A percentile compares a stretch with the other conserved stretches of the same genome.
phyloP scores from a whole-genome alignment of 1,284 basidiomycete genomes.

The Wolfiporia cocos region DNA sequence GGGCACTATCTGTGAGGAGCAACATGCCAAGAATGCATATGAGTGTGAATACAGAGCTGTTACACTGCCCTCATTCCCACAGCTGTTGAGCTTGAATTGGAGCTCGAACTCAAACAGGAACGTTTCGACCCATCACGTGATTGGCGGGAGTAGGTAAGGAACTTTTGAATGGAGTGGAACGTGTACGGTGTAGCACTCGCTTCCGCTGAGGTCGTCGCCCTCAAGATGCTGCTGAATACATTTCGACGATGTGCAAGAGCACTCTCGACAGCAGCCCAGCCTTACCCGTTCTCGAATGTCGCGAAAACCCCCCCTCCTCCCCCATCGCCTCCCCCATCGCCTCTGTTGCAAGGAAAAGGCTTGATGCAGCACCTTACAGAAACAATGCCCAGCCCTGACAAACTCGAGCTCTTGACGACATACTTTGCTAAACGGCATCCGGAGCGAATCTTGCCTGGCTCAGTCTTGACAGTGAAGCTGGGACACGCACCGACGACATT shows the following conservation, averaged over 20 bases:
- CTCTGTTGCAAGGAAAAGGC: constrained; percentile 65
- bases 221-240: constrained; percentile 19
- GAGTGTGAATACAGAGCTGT: too few relatives aligned
- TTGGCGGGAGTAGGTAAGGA: too few relatives aligned
- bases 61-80: too few relatives aligned
- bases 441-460: constrained; percentile 69
- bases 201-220: too few relatives aligned
- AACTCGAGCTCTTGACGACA: constrained; percentile 57
- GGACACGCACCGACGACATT: constrained; percentile 73
- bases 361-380: constrained; percentile 73
- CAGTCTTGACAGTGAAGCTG: constrained; percentile 71
- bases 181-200: too few relatives aligned
- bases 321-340: constrained; percentile 33
- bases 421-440: constrained; percentile 69
- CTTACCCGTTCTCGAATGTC: constrained; percentile 74
- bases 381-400: constrained; percentile 60
- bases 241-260: constrained; percentile 28
- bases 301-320: constrained; percentile 51
- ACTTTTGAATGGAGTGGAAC: too few relatives aligned
- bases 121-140: too few relatives aligned
- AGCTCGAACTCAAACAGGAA: too few relatives aligned
- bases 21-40: too few relatives aligned
- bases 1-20: too few relatives aligned
- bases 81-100: too few relatives aligned
- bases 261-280: constrained; percentile 37